Evolutionary conservation across 2,329 filamentous ascomycete genomes (phyloP), one percentile per base, ranked within the genome.

Genomic region (Aspergillus quadricinctus): DNA sequence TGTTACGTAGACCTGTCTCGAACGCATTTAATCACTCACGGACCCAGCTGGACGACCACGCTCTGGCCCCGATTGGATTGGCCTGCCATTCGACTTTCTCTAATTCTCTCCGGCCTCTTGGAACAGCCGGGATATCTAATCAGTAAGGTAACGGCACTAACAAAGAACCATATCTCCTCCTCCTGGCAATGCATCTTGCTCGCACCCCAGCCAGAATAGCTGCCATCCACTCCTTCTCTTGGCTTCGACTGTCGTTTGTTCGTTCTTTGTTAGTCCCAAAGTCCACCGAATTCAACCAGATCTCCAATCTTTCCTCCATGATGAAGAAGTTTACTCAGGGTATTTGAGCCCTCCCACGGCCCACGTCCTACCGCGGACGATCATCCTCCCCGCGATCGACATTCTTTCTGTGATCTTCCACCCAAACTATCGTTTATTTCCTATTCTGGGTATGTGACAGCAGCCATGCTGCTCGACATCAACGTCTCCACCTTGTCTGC

Each of bases 381-480:
- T 46, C 43, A 27, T 25, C 43, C n/a, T 46, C 10, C 10, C 43
- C 14, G 43, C 21, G 43, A 46, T 46, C 43, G 43, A 46, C 43
- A 23, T 43, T 19, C 40, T 3, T 43, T 19, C 40, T 21, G 8
- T 21, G 21, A 46, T 46, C 43, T 25, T 46, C 19, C 21, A 27
- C 23, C 43, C 21, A 3, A 23, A 17, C 43, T 46, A 46, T 46
- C 43, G 11, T 46, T 46, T 46, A 14, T 46, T 46, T 23, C 43
- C 43, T 46, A 17, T 46, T 25, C 21, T 25, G 19, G 11, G 11
- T 23, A 19, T 46, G 23, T 46, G 43, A 46, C 43, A 19, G 41
- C n/a, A 54, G n/a, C n/a, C 31, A 59, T 59, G 57, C 48, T 59
- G 41, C 46, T 53, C 10, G n/a, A 53, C 4, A 5, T 53, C 21